Evolutionary conservation across 2,329 filamentous ascomycete genomes (phyloP).

Genomic region (Chalaropsis ovoidea): DNA sequence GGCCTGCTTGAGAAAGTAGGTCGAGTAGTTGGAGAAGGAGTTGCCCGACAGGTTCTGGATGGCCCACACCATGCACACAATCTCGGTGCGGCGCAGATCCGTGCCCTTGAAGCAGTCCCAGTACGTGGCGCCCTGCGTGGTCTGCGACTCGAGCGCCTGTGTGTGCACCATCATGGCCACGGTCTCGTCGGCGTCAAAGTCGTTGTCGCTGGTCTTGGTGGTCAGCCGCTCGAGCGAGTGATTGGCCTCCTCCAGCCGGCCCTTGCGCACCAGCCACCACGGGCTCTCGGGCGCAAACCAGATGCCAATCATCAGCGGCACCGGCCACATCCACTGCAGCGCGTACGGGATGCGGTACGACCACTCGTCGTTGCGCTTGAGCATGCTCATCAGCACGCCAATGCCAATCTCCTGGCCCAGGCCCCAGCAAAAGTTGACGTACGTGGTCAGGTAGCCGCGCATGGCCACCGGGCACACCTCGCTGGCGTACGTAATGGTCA

Average conservation of each 20-base stretch:
- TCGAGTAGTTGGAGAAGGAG: constrained; percentile 56
- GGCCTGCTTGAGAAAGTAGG: constrained; percentile 52
- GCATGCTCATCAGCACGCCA: constrained; percentile 60
- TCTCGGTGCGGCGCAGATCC: constrained; percentile 66
- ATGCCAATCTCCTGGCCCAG: constrained; percentile 65
- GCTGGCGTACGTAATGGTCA: constrained; percentile 56
- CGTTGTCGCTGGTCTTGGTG: constrained; percentile 50
- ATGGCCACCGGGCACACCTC: constrained; percentile 65
- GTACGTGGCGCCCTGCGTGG: constrained; percentile 64
- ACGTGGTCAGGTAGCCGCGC: constrained; percentile 61
- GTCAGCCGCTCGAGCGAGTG: constrained; percentile 55
- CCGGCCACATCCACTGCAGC: constrained; percentile 69
- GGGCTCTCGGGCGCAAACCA: constrained; percentile 60
- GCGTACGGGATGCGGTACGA: constrained; percentile 61
- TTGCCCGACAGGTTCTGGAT: constrained; percentile 56
- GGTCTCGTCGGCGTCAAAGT: constrained; percentile 74
- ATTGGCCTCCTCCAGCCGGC: constrained; percentile 56
- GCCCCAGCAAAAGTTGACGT: constrained; percentile 69
- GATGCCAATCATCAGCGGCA: constrained; percentile 56
- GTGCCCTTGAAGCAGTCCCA: constrained; percentile 74
- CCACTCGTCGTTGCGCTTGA: constrained; percentile 56
- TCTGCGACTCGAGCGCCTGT: constrained; percentile 65
- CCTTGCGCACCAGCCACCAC: constrained; percentile 66
- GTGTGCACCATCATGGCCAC: constrained; percentile 90
- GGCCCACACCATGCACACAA: constrained; percentile 54